Evolutionary conservation across 441 rosid genomes (phyloP), one percentile per base, ranked within the genome.

Genomic region (Populus hybrid): DNA sequence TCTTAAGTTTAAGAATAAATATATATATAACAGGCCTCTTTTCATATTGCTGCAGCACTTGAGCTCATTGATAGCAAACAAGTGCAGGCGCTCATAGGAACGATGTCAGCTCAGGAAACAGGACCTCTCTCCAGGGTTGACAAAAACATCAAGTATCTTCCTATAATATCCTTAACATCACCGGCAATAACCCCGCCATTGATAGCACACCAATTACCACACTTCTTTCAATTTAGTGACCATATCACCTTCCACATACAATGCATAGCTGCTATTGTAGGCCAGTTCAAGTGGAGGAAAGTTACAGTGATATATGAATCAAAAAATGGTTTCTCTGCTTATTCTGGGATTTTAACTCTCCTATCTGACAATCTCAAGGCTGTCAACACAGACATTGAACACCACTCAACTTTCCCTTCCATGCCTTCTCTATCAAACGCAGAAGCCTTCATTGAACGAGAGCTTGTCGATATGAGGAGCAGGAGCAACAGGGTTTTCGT

Each of bases 401-500:
- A 80, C 26, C 81, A 71, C 76, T 8, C 61, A 24, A 75, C 82
- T 35, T 65, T 85, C 36, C 81, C 87, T 20, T 24, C 82, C 30
- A 2, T 76, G 7, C 24, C 66, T 35, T 78, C 70, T 64, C 42
- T 71, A 0, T 14, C 76, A 23, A 63, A 67, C 67, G 77, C 64
- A 2, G 72, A 72, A 40, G 28, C 14, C 38, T 5, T 54, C 11
- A 68, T 82, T 0, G 71, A 76, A 20, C 75, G 40, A 67, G 50
- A 76, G 79, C 81, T 85, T 21, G 42, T 65, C 69, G 73, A 76
- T 32, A 74, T 76, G 46, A 82, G 32, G 35, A 73, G 67, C 67
- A 78, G 72, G 67, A 80, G 79, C 69, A 77, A 74, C 75, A 76
- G 82, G 79, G 80, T 82, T n/a, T 85, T 82, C 40, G 38, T 85